A percentile compares a stretch with the other conserved stretches of the same genome.
Evolutionary conservation across 768 basidiomycete genomes (phyloP).

Genomic region (Nidularia pulvinata): DNA sequence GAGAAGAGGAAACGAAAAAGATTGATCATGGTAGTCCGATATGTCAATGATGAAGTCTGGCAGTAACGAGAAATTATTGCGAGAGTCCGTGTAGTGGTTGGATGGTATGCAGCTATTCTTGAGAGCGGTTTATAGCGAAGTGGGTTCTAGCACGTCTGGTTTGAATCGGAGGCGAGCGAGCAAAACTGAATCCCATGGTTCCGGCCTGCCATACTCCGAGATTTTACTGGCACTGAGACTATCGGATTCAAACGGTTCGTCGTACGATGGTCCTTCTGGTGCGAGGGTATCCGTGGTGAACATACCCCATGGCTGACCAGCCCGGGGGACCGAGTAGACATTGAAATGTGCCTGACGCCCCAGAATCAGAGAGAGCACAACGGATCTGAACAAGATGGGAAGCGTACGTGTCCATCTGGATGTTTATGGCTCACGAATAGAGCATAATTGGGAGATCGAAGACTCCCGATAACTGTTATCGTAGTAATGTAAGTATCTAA

Average conservation of each 20-base stretch:
- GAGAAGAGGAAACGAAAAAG: too few relatives aligned
- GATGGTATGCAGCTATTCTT: too few relatives aligned
- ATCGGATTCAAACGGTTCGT: constrained; percentile 30
- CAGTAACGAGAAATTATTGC: too few relatives aligned
- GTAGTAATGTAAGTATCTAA: neutral
- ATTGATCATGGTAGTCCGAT: too few relatives aligned
- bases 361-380: neutral
- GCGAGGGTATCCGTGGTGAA: constrained; percentile 59
- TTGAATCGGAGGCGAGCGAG: constrained; percentile 68
- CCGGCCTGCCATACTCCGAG: constrained; percentile 34
- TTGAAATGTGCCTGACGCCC: constrained; percentile 62
- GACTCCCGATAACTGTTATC: constrained; percentile 47
- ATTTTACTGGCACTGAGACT: constrained; percentile 51
- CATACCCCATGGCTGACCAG: constrained; percentile 71
- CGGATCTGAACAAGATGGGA: constrained; percentile 7
- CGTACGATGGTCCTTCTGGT: constrained; percentile 45
- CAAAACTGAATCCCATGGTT: constrained; percentile 55
- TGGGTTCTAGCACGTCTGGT: constrained; percentile 58
- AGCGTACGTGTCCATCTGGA: constrained; percentile 28
- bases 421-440: constrained; percentile 51
- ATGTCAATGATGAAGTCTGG: too few relatives aligned
- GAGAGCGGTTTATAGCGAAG: constrained; percentile 17
- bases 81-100: too few relatives aligned
- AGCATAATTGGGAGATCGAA: constrained; percentile 58
- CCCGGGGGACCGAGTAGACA: constrained; percentile 50